These are phyloP conservation scores for Botryobasidium botryosum DNA, from an alignment of 768 basidiomycete species.

Conservation along the genomic window DNA sequence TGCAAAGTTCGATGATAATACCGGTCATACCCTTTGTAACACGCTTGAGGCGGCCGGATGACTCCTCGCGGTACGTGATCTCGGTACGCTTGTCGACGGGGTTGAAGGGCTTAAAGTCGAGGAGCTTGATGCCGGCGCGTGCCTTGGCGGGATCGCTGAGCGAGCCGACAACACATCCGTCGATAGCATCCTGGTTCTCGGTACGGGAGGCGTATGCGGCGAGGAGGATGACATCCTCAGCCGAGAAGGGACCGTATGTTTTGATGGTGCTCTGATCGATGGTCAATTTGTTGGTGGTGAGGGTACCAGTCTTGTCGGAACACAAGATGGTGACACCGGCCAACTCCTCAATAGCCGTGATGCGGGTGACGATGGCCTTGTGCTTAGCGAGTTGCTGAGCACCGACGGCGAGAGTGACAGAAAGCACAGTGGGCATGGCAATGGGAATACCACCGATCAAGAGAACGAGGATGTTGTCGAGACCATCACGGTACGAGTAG, in stretches of 20 bases:
- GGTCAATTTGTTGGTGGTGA: conserved; percentile 98
- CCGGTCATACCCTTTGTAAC: conserved; percentile 99
- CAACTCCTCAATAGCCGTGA: conserved; percentile 96
- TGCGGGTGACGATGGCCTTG: conserved; percentile 99
- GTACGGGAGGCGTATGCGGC: conserved; percentile 94
- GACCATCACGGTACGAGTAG: conserved; percentile 82
- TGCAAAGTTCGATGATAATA: conserved; percentile 93
- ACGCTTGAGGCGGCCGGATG: conserved; percentile 91
- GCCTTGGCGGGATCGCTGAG: conserved; percentile 57
- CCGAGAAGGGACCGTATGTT: conserved; percentile 74
- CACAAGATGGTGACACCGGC: conserved; percentile 97
- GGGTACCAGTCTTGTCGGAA: conserved; percentile 96
- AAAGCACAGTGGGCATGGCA: conserved; percentile 97
- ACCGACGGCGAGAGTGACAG: conserved; percentile 96
- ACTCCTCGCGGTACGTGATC: conserved; percentile 90
- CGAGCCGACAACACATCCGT: conserved; percentile 67
- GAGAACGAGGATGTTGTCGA: conserved; percentile 94
- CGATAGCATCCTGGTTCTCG: conserved; percentile 98
- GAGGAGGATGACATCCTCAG: conserved; percentile 83
- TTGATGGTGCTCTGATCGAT: conserved; percentile 86
- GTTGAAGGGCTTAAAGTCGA: conserved; percentile 99
- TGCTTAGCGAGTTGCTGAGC: conserved; percentile 98
- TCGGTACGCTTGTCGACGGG: conserved; percentile 98
- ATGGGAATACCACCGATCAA: conserved; percentile 99
- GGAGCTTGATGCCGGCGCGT: conserved; percentile 82